These are phyloP conservation scores for Dissophora globulifera DNA, from an alignment of 192 early-diverging fungal species.

Conservation along the genomic window DNA sequence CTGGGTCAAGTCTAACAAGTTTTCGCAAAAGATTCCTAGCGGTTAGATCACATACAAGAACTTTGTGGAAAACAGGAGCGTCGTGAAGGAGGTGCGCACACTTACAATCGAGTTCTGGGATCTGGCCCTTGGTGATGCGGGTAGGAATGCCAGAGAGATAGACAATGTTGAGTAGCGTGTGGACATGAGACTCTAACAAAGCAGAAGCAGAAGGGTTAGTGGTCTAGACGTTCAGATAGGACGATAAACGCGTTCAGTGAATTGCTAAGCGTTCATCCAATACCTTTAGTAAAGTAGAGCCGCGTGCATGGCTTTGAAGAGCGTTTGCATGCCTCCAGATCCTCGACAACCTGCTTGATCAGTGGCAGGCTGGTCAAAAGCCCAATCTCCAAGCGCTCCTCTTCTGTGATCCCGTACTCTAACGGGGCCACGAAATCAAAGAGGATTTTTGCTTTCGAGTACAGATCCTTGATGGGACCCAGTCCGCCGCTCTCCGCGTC, in stretches of 20 bases:
- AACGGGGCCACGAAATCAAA: slow-evolving; percentile 95
- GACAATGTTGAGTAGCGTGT: slow-evolving; percentile 92
- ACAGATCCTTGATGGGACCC: slow-evolving; percentile 69
- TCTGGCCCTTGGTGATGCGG: slow-evolving; percentile 65
- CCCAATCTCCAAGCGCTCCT: slow-evolving; percentile 89
- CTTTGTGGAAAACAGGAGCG: too few species aligned
- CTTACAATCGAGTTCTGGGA: slow-evolving; percentile 94
- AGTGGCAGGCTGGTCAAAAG: slow-evolving; percentile 80
- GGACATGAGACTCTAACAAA: slow-evolving; percentile 85
- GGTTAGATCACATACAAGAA: too few species aligned
- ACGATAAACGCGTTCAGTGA: too few species aligned
- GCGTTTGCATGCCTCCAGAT: slow-evolving; percentile 69
- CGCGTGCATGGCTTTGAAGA: slow-evolving; percentile 70
- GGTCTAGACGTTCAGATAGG: too few species aligned
- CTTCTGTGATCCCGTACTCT: slow-evolving; percentile 89
- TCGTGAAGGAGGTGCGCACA: too few species aligned
- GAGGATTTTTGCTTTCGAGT: slow-evolving; percentile 81
- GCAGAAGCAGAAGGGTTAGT: neutral
- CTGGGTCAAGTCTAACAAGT: slow-evolving; percentile 85
- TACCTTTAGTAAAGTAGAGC: slow-evolving; percentile 95
- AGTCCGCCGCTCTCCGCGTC: slow-evolving; percentile 18
- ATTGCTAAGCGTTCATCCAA: too few species aligned
- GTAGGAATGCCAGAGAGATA: slow-evolving; percentile 86
- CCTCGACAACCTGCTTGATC: slow-evolving; percentile 80
- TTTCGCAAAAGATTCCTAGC: neutral